Evolutionary conservation across 108 stramenopile species (phyloP).

Genomic region (Seminavis robusta): DNA sequence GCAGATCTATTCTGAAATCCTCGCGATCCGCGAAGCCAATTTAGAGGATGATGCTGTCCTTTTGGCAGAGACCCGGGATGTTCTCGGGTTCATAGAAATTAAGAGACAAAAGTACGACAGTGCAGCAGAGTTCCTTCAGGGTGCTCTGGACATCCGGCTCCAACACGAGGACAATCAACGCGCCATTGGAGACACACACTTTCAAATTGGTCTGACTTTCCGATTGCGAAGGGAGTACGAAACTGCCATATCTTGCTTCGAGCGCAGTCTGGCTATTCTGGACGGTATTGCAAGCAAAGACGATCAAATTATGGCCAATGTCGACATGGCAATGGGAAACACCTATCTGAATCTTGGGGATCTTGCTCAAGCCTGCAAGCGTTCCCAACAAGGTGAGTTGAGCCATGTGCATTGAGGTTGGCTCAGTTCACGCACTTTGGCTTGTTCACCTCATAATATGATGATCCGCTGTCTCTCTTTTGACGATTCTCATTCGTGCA

Average conservation of each 20-base stretch:
- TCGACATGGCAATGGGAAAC: constrained; percentile 26
- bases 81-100: constrained; percentile 36
- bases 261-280: constrained; percentile 36
- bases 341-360: neutral
- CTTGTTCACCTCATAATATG: neutral
- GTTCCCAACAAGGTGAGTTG: constrained; percentile 11
- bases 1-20: constrained; percentile 29
- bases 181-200: constrained; percentile 42
- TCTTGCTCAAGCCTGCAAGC: neutral
- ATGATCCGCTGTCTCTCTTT: too few species aligned
- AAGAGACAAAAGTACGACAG: constrained; percentile 29
- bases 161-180: constrained; percentile 24
- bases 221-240: constrained; percentile 34
- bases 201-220: constrained; percentile 57
- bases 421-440: neutral
- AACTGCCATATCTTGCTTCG: constrained; percentile 39
- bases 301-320: constrained; percentile 3
- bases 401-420: neutral
- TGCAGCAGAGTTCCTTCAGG: constrained; percentile 28
- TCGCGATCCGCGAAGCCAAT: constrained; percentile 40
- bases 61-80: constrained; percentile 47
- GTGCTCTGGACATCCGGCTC: constrained; percentile 49
- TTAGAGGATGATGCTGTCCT: constrained; percentile 30
- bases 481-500: too few species aligned
- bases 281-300: too few species aligned